Percentiles rank a stretch among this genome's conserved stretches.
phyloP scores from a whole-genome alignment of 1,284 basidiomycete species.

The Abortiporus biennis region DNA sequence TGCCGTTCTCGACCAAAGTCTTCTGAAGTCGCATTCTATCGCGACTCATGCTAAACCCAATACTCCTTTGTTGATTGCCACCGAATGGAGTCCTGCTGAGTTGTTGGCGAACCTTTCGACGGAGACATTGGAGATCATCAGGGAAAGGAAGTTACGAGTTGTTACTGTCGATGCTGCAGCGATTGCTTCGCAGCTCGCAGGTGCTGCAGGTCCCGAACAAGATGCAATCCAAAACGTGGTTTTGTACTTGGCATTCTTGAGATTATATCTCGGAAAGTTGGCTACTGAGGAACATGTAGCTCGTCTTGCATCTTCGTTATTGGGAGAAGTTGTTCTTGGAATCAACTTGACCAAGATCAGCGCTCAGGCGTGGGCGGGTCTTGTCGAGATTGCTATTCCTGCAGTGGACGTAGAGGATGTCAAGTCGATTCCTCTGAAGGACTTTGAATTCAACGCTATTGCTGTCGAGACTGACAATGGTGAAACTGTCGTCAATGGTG shows the following conservation, averaged over 20 bases:
- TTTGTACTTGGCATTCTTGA: conserved; percentile 60
- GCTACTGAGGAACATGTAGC: conserved; percentile 49
- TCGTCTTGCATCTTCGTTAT: conserved; percentile 39
- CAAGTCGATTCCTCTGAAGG: conserved; percentile 35
- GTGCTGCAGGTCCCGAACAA: conserved; percentile 23
- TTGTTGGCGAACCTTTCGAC: conserved; percentile 47
- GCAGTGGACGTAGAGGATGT: conserved; percentile 17
- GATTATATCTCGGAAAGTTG: conserved; percentile 61
- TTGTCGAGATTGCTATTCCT: conserved; percentile 47
- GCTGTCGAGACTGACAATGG: conserved; percentile 49
- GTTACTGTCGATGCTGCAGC: conserved; percentile 52
- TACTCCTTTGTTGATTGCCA: conserved; percentile 54
- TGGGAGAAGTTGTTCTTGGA: conserved; percentile 37
- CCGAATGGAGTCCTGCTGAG: conserved; percentile 59
- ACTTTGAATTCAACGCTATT: conserved; percentile 68
- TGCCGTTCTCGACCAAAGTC: conserved; percentile 59
- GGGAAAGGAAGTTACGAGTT: conserved; percentile 45
- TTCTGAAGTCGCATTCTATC: conserved; percentile 64
- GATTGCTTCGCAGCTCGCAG: conserved; percentile 19
- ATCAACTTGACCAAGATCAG: conserved; percentile 42
- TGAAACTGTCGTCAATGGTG: conserved; percentile 52
- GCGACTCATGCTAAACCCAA: conserved; percentile 51
- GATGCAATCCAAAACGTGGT: conserved; percentile 46
- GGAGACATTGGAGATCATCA: conserved; percentile 34
- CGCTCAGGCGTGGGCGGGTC: conserved; percentile 48